Conservation (phyloP, 1,284 basidiomycete genomes). For the Polyporus tsugae region DNA sequence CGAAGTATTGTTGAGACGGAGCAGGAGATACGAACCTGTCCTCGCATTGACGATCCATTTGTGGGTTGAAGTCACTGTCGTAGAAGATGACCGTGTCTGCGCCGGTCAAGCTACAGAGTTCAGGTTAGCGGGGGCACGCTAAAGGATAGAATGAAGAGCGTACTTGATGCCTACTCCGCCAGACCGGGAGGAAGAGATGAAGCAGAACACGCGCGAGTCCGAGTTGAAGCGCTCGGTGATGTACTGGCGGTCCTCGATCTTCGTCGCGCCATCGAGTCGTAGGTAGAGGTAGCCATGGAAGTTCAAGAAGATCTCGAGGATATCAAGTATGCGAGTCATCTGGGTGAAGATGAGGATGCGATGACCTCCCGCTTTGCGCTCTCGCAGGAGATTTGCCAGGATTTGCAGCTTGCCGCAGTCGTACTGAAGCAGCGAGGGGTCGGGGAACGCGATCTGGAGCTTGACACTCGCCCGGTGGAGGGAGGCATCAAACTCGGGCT, state of each 20-base stretch:
- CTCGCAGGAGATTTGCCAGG: constrained; percentile 80
- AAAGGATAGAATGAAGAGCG: constrained; percentile 37
- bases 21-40: constrained; percentile 68
- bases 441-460: constrained; percentile 94
- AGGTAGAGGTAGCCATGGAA: constrained; percentile 95
- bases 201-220: constrained; percentile 90
- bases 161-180: constrained; percentile 98
- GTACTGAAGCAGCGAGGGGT: constrained; percentile 90
- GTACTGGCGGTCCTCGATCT: constrained; percentile 95
- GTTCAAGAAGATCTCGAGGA: constrained; percentile 93
- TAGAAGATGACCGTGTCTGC: constrained; percentile 98
- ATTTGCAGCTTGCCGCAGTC: constrained; percentile 97
- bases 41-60: constrained; percentile 97
- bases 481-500: constrained; percentile 66
- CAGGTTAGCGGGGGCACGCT: background rate
- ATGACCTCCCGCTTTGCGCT: constrained; percentile 88
- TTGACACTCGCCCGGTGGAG: constrained; percentile 84
- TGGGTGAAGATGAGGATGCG: constrained; percentile 96
- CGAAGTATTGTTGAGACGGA: constrained; percentile 3
- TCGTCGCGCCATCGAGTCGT: constrained; percentile 92
- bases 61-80: constrained; percentile 97
- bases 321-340: constrained; percentile 96
- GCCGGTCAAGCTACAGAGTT: constrained; percentile 77
- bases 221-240: constrained; percentile 98
- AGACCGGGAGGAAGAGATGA: constrained; percentile 93